Percentiles rank a stretch among this genome's conserved stretches.
phyloP scores from a whole-genome alignment of 345 rosid genomes.

The Pugionium dolabratum region DNA sequence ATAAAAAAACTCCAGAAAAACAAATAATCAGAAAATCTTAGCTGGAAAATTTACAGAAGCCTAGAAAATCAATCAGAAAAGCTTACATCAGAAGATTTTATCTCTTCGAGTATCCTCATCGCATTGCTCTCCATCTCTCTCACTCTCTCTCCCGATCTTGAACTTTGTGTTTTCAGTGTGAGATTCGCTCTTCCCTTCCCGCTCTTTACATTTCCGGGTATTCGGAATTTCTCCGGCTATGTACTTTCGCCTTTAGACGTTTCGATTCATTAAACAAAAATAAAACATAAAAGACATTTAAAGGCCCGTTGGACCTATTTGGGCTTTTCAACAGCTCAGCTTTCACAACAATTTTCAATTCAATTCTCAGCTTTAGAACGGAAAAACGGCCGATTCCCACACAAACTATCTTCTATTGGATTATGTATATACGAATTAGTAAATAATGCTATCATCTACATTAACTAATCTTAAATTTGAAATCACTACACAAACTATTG shows the following conservation, averaged over 20 bases:
- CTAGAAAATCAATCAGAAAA: background rate
- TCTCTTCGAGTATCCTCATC: slow-evolving; percentile 50
- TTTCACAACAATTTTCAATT: too few species aligned
- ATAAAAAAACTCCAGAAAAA: slow-evolving; percentile 1
- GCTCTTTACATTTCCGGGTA: slow-evolving; percentile 23
- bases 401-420: too few species aligned
- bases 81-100: slow-evolving; percentile 68
- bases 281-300: background rate
- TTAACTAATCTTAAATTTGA: too few species aligned
- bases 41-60: background rate
- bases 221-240: too few species aligned
- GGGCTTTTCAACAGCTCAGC: slow-evolving; percentile 12
- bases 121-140: slow-evolving; percentile 41
- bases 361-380: too few species aligned
- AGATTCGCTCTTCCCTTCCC: slow-evolving; percentile 20
- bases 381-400: too few species aligned
- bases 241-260: too few species aligned
- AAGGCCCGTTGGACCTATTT: slow-evolving; percentile 8
- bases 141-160: slow-evolving; percentile 28
- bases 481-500: too few species aligned
- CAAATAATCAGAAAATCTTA: background rate
- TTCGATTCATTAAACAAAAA: too few species aligned
- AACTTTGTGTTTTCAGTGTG: slow-evolving; percentile 7
- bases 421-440: too few species aligned
- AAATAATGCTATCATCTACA: too few species aligned